phyloP scores from a whole-genome alignment of 345 rosid species.

The Physaria fendleri region DNA sequence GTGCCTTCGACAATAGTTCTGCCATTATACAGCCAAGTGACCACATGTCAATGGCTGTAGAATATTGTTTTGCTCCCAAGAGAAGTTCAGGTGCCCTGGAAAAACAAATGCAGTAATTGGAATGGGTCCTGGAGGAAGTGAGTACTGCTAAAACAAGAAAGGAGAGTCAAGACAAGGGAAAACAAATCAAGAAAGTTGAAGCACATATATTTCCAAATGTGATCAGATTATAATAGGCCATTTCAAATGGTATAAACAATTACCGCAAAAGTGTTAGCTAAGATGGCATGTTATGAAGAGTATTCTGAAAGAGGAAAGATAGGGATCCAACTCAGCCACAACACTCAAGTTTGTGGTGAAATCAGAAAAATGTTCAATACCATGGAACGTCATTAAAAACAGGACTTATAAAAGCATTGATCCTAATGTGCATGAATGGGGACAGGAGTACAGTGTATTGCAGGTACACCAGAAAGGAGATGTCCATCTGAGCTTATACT shows the following conservation, averaged over 20 bases:
- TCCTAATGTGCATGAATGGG: neutral
- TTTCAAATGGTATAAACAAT: neutral
- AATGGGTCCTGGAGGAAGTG: constrained; percentile 14
- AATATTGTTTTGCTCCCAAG: constrained; percentile 86
- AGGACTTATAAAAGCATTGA: neutral
- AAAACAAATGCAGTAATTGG: constrained; percentile 28
- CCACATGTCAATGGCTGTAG: constrained; percentile 99
- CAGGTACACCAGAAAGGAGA: constrained; percentile 2
- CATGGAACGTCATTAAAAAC: neutral
- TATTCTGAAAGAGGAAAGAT: neutral
- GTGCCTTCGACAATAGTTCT: constrained; percentile 76
- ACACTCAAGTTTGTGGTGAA: neutral
- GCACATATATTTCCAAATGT: neutral
- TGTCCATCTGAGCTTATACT: neutral
- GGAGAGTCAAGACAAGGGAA: constrained; percentile 12
- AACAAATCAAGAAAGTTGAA: constrained; percentile 12
- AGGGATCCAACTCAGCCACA: neutral
- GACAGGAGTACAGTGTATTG: neutral
- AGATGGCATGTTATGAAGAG: neutral
- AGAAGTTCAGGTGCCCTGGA: constrained; percentile 99
- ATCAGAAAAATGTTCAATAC: neutral
- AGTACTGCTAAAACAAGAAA: constrained; percentile 20
- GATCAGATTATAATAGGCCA: neutral
- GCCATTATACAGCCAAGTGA: constrained; percentile 99
- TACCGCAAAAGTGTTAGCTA: neutral